Conservation (phyloP, 352 stramenopile species). For the Pythium plurisporium region DNA sequence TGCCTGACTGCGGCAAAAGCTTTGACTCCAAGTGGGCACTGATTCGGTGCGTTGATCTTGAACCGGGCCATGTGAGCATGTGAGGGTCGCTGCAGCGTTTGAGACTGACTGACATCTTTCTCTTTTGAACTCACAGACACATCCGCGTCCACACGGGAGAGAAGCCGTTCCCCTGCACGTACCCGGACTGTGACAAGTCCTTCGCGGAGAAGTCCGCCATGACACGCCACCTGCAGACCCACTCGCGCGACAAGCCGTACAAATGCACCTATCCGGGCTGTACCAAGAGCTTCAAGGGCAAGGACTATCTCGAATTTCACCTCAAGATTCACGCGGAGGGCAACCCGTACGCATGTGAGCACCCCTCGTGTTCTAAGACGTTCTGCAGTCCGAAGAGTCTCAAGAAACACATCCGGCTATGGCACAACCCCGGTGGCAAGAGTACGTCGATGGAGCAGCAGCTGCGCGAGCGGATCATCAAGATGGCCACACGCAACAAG, state of each 20-base stretch:
- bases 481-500: conserved; percentile 81
- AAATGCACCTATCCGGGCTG: conserved; percentile 84
- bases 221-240: conserved; percentile 80
- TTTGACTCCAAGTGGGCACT: conserved; percentile 86
- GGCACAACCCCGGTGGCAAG: conserved; percentile 78
- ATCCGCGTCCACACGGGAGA: conserved; percentile 86
- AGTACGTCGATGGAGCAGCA: conserved; percentile 85
- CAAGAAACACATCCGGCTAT: conserved; percentile 81
- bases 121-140: conserved; percentile 34
- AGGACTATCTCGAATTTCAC: conserved; percentile 82
- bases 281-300: conserved; percentile 86
- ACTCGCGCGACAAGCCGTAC: conserved; percentile 83
- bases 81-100: too few species aligned
- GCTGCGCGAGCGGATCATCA: conserved; percentile 80
- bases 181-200: conserved; percentile 79
- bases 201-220: conserved; percentile 88
- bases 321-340: conserved; percentile 82
- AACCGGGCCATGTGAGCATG: too few species aligned
- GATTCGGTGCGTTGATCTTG: conserved; percentile 66
- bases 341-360: conserved; percentile 75
- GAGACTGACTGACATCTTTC: conserved; percentile 2
- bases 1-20: conserved; percentile 68
- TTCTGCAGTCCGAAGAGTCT: conserved; percentile 83
- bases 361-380: conserved; percentile 77
- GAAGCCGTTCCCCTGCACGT: conserved; percentile 84